Conservation (phyloP, 2,329 filamentous ascomycete species). For the Ustilaginoidea virens region DNA sequence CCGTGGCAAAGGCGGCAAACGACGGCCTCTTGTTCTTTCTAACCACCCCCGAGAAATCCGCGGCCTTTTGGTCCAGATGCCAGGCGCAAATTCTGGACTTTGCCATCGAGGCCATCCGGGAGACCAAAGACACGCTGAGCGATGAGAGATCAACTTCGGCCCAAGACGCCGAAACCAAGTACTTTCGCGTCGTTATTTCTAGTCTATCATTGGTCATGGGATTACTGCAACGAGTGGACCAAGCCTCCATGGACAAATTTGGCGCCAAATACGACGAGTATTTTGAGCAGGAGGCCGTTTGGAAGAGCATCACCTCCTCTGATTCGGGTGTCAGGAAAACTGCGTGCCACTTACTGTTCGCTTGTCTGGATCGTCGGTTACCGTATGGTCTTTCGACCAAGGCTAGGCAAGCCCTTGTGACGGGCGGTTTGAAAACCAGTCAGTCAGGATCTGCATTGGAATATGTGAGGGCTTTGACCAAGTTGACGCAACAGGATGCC, state of each 20-base stretch:
- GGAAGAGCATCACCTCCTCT: slow-evolving; percentile 50
- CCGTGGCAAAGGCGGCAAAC: slow-evolving; percentile 59
- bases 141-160: slow-evolving; percentile 72
- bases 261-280: slow-evolving; percentile 48
- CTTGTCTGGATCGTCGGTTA: slow-evolving; percentile 31
- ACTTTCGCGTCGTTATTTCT: slow-evolving; percentile 53
- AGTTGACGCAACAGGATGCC: slow-evolving; percentile 48
- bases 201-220: slow-evolving; percentile 39
- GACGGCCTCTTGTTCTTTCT: slow-evolving; percentile 66
- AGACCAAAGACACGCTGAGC: slow-evolving; percentile 69
- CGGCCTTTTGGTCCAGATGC: slow-evolving; percentile 65
- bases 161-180: slow-evolving; percentile 79
- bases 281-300: slow-evolving; percentile 50
- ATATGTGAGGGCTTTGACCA: slow-evolving; percentile 49
- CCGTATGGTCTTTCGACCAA: slow-evolving; percentile 33
- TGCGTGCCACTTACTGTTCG: slow-evolving; percentile 33
- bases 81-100: slow-evolving; percentile 71
- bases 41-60: slow-evolving; percentile 62
- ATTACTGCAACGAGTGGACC: slow-evolving; percentile 29
- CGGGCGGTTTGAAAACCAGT: slow-evolving; percentile 54
- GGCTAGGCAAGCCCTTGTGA: slow-evolving; percentile 47
- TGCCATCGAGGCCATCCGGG: slow-evolving; percentile 63
- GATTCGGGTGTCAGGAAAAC: slow-evolving; percentile 36
- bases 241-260: slow-evolving; percentile 42
- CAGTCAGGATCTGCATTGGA: slow-evolving; percentile 63